Conservation (phyloP, 2,329 filamentous ascomycete genomes). For the Massarina eburnea region DNA sequence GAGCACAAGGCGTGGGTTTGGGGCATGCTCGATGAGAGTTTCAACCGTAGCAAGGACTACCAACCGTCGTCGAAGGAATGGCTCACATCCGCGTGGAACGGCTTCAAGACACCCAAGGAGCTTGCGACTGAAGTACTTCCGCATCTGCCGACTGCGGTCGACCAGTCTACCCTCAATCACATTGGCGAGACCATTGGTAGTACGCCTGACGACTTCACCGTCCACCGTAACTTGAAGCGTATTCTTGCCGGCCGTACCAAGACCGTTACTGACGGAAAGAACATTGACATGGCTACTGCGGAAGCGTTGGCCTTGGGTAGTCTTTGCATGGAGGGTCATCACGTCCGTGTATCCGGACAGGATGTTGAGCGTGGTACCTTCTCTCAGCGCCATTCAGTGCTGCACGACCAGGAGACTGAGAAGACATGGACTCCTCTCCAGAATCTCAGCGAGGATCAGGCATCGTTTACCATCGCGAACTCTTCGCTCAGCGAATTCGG, state of each 20-base stretch:
- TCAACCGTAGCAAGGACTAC: constrained; percentile 96
- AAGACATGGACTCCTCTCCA: constrained; percentile 90
- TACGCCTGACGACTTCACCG: constrained; percentile 79
- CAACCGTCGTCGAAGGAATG: constrained; percentile 95
- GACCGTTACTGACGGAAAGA: constrained; percentile 86
- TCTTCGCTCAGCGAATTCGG: constrained; percentile 79
- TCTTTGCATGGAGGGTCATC: constrained; percentile 88
- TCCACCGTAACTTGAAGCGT: constrained; percentile 96
- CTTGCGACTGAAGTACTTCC: constrained; percentile 91
- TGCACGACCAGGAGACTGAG: constrained; percentile 97
- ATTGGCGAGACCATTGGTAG: constrained; percentile 80
- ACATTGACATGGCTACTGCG: constrained; percentile 96
- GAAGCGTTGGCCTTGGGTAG: constrained; percentile 94
- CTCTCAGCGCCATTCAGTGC: constrained; percentile 94
- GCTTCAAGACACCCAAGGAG: constrained; percentile 99
- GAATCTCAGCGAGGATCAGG: constrained; percentile 86
- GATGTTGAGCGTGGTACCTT: constrained; percentile 99
- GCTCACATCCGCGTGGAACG: constrained; percentile 98
- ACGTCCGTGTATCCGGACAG: constrained; percentile 96
- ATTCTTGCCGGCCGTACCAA: constrained; percentile 89
- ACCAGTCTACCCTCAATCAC: constrained; percentile 71
- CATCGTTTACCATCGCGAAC: constrained; percentile 95
- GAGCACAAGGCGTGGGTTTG: constrained; percentile 99
- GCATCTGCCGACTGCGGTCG: constrained; percentile 83
- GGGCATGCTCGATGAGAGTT: constrained; percentile 98